Base-by-base conservation (phyloP, 2,329 filamentous ascomycete genomes). In the Proliferodiscus dingleyae region DNA sequence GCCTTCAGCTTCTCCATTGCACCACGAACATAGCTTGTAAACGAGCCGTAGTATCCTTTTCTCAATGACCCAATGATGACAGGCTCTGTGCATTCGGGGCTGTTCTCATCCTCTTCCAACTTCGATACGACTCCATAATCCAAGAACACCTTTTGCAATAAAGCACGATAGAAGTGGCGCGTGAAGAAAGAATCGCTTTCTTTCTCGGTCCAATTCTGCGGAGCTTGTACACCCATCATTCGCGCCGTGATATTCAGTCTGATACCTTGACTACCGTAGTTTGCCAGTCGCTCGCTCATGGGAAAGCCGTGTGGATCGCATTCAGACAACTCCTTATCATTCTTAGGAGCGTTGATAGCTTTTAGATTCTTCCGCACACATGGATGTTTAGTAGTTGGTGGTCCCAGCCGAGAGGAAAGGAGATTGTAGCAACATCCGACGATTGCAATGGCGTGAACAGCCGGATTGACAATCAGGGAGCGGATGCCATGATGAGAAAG, bases 341-440 rank as follows among this genome's bases (percentile, higher is more conserved):
- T 74, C 1, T 88, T 81, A 2, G 78, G 54, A 58, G 74, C 89
- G 54, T 84, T 84, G 58, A 83, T 66, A 5, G 80, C 73, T 50
- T 89, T 70, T 63, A 85, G 58, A 41, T 72, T 81, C 3, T 87
- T 85, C 7, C 89, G 83, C 28, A 91, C 75, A 39, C 81, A 79
- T 1, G 89, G 84, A 16, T 88, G 75, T 65, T 96, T 95, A 71
- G 87, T 91, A 0, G 88, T 89, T 15, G 89, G 85, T 2, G 89
- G 87, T 0, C 88, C 87, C 10, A 96, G 78, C 46, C 87, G 82
- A 67, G 97, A 93, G 0, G 91, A 96, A 56, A 97, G 71, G 5
- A 97, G 80, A 60, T 98, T 98, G 74, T 98, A 97, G 73, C 93
- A 98, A 71, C 93, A 98, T 37, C 93, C 93, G 49, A 98, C 89